A percentile compares a stretch with the other conserved stretches of the same genome.
Evolutionary conservation across 805 yeast genomes (phyloP).

Genomic region (Maudiozyma saulgeensis): DNA sequence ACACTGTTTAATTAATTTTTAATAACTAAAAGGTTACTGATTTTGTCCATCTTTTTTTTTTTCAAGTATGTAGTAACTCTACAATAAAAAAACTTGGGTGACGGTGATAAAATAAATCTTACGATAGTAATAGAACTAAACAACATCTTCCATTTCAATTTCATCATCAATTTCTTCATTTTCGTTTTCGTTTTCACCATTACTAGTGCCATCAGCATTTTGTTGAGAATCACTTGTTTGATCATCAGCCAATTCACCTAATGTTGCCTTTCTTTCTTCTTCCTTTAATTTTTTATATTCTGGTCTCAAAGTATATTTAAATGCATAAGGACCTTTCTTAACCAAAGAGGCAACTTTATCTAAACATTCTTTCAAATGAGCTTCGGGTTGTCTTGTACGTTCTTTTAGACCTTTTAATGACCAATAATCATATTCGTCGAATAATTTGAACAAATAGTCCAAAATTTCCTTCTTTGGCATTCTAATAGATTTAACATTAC

Average conservation of each 20-base stretch:
- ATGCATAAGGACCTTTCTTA: conserved; percentile 92
- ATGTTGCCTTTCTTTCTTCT: conserved; percentile 60
- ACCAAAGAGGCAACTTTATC: conserved; percentile 84
- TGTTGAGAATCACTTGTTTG: conserved; percentile 4
- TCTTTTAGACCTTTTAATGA: conserved; percentile 88
- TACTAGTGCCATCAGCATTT: background rate
- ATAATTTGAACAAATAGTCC: conserved; percentile 78
- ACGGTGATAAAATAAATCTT: background rate
- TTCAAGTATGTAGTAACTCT: background rate
- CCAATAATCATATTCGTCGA: conserved; percentile 96
- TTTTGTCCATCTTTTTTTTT: too few relatives aligned
- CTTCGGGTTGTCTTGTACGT: conserved; percentile 91
- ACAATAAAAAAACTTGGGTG: background rate
- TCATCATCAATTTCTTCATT: conserved; percentile 59
- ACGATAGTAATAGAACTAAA: conserved; percentile 19
- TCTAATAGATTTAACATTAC: conserved; percentile 64
- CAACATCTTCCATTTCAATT: conserved; percentile 68
- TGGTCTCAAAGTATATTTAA: conserved; percentile 80
- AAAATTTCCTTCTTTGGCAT: conserved; percentile 88
- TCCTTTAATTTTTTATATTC: conserved; percentile 78
- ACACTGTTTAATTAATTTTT: too few relatives aligned
- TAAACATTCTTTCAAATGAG: conserved; percentile 78
- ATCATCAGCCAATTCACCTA: conserved; percentile 40
- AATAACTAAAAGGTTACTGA: too few relatives aligned
- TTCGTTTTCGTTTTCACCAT: conserved; percentile 14